phyloP scores from a whole-genome alignment of 2,329 filamentous ascomycete genomes.

The Alternaria rosae region DNA sequence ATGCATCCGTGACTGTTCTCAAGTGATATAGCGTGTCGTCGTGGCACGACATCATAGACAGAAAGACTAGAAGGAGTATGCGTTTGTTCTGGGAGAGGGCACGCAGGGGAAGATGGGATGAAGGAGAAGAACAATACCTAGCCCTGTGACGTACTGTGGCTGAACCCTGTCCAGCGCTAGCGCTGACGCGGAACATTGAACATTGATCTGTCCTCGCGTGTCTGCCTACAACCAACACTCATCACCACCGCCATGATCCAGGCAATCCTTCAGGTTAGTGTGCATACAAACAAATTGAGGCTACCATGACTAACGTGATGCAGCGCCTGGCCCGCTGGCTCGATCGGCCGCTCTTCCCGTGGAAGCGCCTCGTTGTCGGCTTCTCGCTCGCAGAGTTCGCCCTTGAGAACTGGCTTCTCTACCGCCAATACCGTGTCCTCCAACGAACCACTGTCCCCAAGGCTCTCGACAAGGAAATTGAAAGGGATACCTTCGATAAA shows the following conservation, averaged over 20 bases:
- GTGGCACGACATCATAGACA: not conserved
- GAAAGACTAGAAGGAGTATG: not conserved
- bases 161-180: slow-evolving; percentile 17
- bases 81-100: not conserved
- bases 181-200: slow-evolving; percentile 9
- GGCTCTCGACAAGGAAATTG: slow-evolving; percentile 86
- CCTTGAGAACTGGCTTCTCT: slow-evolving; percentile 86
- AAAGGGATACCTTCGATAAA: slow-evolving; percentile 91
- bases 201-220: slow-evolving; percentile 34
- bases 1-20: not conserved
- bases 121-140: not conserved
- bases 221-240: slow-evolving; percentile 9
- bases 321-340: slow-evolving; percentile 80
- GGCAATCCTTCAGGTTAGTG: slow-evolving; percentile 43
- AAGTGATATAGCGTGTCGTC: not conserved
- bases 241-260: slow-evolving; percentile 45
- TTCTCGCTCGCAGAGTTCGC: slow-evolving; percentile 92
- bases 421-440: slow-evolving; percentile 88
- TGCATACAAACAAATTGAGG: not conserved
- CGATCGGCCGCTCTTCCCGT: slow-evolving; percentile 91
- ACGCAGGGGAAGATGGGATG: not conserved
- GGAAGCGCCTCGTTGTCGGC: slow-evolving; percentile 94
- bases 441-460: slow-evolving; percentile 81
- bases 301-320: slow-evolving; percentile 18
- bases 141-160: not conserved